Conservation (phyloP, 2,329 filamentous ascomycete species). For the Exophiala sp. region DNA sequence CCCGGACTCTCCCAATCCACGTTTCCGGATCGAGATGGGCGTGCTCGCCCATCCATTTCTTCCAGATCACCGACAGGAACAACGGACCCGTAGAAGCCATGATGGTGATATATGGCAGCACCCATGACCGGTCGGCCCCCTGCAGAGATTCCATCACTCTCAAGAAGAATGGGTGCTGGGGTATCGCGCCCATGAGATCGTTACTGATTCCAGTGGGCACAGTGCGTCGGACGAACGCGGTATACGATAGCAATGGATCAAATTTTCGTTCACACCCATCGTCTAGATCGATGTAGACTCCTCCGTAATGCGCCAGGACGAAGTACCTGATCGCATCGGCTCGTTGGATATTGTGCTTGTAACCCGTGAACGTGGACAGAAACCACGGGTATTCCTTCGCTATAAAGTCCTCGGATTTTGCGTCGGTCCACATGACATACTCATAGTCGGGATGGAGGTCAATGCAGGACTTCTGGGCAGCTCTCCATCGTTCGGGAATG, state of each 20-base stretch:
- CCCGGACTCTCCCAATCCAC: constrained; percentile 55
- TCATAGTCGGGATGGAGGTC: constrained; percentile 68
- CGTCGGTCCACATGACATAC: constrained; percentile 76
- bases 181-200: constrained; percentile 72
- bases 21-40: constrained; percentile 38
- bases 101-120: constrained; percentile 69
- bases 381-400: constrained; percentile 73
- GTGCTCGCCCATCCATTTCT: constrained; percentile 62
- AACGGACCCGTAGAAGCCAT: constrained; percentile 76
- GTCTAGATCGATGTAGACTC: constrained; percentile 78
- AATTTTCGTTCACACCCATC: constrained; percentile 67
- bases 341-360: constrained; percentile 71
- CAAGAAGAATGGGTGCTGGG: constrained; percentile 71
- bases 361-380: constrained; percentile 68
- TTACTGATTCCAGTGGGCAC: constrained; percentile 75
- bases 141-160: constrained; percentile 65
- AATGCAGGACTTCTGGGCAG: constrained; percentile 63
- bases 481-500: constrained; percentile 64
- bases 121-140: constrained; percentile 66
- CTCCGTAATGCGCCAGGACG: constrained; percentile 70
- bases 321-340: constrained; percentile 79
- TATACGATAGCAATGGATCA: constrained; percentile 65
- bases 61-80: constrained; percentile 72
- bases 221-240: constrained; percentile 68
- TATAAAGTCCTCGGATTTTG: constrained; percentile 67